Evolutionary conservation across 192 early-diverging fungal species (phyloP).

Genomic region (Coemansia sp.): DNA sequence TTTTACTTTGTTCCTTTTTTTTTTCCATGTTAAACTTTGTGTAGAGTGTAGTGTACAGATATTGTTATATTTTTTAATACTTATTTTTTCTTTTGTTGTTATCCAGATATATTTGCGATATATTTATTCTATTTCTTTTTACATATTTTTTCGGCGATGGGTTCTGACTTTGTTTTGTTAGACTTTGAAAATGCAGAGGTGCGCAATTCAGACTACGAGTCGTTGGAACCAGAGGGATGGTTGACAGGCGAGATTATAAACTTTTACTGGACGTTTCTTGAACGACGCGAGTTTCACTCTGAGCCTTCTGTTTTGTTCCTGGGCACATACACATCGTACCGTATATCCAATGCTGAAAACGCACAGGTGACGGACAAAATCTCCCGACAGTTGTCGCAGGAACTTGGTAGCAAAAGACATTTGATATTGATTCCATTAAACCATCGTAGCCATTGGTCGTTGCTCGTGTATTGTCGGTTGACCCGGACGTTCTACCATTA

Average conservation of each 20-base stretch:
- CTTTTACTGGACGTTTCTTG: constrained; percentile 56
- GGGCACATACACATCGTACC: constrained; percentile 56
- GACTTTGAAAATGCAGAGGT: constrained; percentile 56
- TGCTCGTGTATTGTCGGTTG: constrained; percentile 50
- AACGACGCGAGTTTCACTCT: constrained; percentile 43
- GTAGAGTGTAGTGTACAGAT: neutral
- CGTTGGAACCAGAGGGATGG: constrained; percentile 52
- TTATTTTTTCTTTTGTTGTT: neutral
- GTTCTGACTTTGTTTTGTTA: constrained; percentile 31
- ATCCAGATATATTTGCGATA: too few relatives aligned
- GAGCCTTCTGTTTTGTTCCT: constrained; percentile 44
- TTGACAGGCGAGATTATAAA: constrained; percentile 57
- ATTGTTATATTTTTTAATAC: neutral
- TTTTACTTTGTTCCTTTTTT: constrained; percentile 10
- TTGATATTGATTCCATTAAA: constrained; percentile 54
- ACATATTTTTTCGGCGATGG: constrained; percentile 6
- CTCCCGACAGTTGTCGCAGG: constrained; percentile 38
- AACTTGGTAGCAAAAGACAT: constrained; percentile 33
- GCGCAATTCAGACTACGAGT: constrained; percentile 51
- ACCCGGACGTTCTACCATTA: constrained; percentile 58
- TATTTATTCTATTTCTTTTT: too few relatives aligned
- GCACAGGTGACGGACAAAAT: constrained; percentile 43
- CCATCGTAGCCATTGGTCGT: constrained; percentile 52
- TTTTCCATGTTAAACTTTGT: neutral
- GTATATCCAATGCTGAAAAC: constrained; percentile 52